These are phyloP conservation scores for Neostapfia colusana DNA, from an alignment of 176 grass and related monocot genomes.

Conservation along the genomic window DNA sequence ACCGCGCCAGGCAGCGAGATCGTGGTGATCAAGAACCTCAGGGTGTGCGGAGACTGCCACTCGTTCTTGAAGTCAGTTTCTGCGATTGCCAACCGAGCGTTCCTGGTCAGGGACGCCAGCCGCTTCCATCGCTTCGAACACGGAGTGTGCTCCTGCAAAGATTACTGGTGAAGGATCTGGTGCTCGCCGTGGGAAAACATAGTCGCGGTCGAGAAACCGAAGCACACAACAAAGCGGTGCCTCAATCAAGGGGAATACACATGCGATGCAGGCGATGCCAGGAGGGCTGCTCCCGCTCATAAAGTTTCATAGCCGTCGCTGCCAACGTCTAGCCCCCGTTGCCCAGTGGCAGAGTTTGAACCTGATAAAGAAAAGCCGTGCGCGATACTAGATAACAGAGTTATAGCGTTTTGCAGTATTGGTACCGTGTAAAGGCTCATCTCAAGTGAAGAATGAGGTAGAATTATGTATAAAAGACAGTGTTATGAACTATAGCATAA, in stretches of 20 bases:
- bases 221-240: not conserved
- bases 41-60: conserved; percentile 72
- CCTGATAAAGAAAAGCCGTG: not conserved
- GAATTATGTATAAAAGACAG: too few relatives aligned
- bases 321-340: not conserved
- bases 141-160: conserved; percentile 63
- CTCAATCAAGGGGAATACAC: not conserved
- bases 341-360: not conserved
- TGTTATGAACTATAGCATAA: not conserved
- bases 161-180: conserved; percentile 51
- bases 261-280: not conserved
- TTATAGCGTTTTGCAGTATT: too few relatives aligned
- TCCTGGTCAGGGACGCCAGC: conserved; percentile 67
- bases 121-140: conserved; percentile 67
- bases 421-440: not conserved
- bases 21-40: conserved; percentile 81
- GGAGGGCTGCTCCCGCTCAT: not conserved
- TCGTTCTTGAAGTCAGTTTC: conserved; percentile 55
- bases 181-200: not conserved
- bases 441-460: not conserved
- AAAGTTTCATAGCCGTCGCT: not conserved
- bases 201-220: conserved; percentile 9
- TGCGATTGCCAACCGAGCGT: conserved; percentile 34
- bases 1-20: conserved; percentile 44
- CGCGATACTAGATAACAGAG: not conserved